Evolutionary conservation across 495 filamentous ascomycete species (phyloP).

Genomic region (Neurospora pannonica): DNA sequence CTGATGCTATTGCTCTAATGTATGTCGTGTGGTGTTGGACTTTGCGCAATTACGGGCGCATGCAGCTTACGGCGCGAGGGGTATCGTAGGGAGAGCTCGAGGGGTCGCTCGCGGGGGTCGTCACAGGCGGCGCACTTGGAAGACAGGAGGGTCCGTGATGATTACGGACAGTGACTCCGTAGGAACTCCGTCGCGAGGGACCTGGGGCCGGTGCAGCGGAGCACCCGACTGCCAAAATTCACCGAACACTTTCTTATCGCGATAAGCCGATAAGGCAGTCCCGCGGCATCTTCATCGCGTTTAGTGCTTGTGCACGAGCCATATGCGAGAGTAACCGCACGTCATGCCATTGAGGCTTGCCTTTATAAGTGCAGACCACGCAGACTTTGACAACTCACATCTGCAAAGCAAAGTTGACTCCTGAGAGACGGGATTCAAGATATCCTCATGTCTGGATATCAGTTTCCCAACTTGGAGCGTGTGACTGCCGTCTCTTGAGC

Average conservation of each 20-base stretch:
- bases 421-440: not conserved
- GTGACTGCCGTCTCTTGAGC: not conserved
- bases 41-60: not conserved
- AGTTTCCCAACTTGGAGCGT: not conserved
- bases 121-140: not conserved
- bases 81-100: not conserved
- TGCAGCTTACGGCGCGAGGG: not conserved
- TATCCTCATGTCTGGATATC: not conserved
- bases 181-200: not conserved
- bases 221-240: slow-evolving; percentile 4
- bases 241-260: slow-evolving; percentile 6
- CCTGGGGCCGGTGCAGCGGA: not conserved
- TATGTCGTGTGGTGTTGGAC: not conserved
- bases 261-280: slow-evolving; percentile 4
- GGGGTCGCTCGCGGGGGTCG: not conserved
- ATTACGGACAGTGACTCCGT: not conserved
- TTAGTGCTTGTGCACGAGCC: slow-evolving; percentile 1
- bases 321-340: not conserved
- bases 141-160: not conserved
- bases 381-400: not conserved
- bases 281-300: not conserved
- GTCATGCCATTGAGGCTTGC: not conserved
- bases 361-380: not conserved
- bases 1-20: not conserved
- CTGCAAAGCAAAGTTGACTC: not conserved